Evolutionary conservation across 495 filamentous ascomycete species (phyloP), one percentile per base, ranked within the genome.

Genomic region (Aspergillus bridgeri): DNA sequence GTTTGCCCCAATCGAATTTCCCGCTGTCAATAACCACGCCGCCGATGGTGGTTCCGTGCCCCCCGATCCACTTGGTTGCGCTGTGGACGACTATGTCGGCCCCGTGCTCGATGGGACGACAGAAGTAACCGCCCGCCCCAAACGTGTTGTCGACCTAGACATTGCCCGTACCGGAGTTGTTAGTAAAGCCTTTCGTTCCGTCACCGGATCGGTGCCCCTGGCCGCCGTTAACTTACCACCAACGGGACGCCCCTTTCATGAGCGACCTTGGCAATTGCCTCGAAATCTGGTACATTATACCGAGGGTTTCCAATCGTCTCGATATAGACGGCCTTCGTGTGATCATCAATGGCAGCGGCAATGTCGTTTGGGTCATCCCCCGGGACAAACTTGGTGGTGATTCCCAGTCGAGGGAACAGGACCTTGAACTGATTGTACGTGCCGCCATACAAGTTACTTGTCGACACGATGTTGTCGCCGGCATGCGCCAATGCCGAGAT

Each of bases 361-460:
- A 98, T 89, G 67, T 93, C 91, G 57, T 86, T 85, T 13, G 90
- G 77, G n/a, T 83, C 84, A 71, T 98, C 92, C 6, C 90, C 90
- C 27, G 84, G 77, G 60, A 98, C 83, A 67, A 98, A 98, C 79
- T 92, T 97, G 59, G 92, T 95, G 23, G 73, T 81, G 63, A 98
- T 92, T 48, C 95, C 95, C 45, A 96, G 71, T 6, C 94, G 87
- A 17, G 91, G 88, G 50, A 98, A 79, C 56, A 92, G 78, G 29
- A 98, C 92, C 76, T 98, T 98, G 75, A 98, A 86, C 71, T 98
- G 95, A 72, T 98, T 98, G 78, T 98, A 98, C 6, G 94, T 98
- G 64, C 94, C 94, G 43, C 94, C 94, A 70, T 98, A 98, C 43
- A 98, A 75, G 69, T 96, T 97, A 52, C 85, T 88, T 4, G 94